Evolutionary conservation across 2,329 filamentous ascomycete species (phyloP).

Genomic region (Mycosphaerella arachidis): DNA sequence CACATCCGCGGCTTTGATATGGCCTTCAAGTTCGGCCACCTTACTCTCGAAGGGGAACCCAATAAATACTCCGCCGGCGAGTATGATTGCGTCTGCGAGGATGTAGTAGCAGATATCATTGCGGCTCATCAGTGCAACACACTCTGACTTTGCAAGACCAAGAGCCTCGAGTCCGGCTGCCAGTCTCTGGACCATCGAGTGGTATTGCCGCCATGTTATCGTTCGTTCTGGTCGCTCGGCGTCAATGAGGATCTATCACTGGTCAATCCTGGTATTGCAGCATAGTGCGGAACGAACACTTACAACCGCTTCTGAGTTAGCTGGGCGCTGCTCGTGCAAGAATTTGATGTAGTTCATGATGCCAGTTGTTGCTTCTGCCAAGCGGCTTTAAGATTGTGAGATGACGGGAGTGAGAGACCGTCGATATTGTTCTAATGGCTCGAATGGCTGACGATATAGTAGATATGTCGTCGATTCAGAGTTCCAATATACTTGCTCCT

Average conservation of each 20-base stretch:
- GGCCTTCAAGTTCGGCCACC: slow-evolving; percentile 1
- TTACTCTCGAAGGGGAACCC: slow-evolving; percentile 5
- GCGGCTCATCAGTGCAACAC: slow-evolving; percentile 8
- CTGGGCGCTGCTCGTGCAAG: neutral
- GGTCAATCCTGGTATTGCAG: neutral
- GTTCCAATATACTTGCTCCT: neutral
- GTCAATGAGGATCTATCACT: neutral
- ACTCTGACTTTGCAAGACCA: slow-evolving; percentile 5
- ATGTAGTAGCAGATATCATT: slow-evolving; percentile 12
- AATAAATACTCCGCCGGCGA: slow-evolving; percentile 11
- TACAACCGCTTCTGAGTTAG: neutral
- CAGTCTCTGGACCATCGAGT: slow-evolving; percentile 5
- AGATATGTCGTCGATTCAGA: too few relatives aligned
- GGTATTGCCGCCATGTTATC: slow-evolving; percentile 6
- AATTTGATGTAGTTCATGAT: neutral
- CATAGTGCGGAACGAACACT: neutral
- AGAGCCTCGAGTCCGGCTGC: slow-evolving; percentile 4
- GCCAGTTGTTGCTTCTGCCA: neutral
- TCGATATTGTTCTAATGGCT: too few relatives aligned
- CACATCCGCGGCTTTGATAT: neutral
- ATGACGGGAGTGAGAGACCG: too few relatives aligned
- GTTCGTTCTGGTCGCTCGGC: neutral
- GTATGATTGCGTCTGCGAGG: slow-evolving; percentile 10
- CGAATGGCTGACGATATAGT: too few relatives aligned
- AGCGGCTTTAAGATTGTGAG: neutral